Conservation (phyloP, 345 rosid species). For the Salix suchowensis region DNA sequence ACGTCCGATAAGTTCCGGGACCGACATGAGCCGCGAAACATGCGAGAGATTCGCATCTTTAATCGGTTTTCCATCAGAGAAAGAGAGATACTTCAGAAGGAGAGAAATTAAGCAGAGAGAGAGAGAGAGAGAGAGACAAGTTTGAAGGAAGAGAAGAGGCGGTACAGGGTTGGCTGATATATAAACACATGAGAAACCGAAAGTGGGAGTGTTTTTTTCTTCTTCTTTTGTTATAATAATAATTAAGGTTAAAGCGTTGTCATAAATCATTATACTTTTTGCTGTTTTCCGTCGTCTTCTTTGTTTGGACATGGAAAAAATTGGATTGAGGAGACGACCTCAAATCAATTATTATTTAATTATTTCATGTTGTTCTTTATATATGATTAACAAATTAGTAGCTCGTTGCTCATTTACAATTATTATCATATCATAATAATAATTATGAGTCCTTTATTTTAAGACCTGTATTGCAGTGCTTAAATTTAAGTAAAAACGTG, state of each 20-base stretch:
- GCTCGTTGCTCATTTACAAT: too few species aligned
- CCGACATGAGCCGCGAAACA: conserved; percentile 65
- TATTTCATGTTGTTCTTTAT: neutral
- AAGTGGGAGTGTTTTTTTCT: neutral
- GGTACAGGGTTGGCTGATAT: neutral
- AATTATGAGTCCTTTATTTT: neutral
- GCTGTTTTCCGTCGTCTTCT: conserved; percentile 27
- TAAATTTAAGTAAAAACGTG: too few species aligned
- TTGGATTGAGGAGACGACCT: conserved; percentile 4
- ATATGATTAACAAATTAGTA: neutral
- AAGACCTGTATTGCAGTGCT: fast-evolving
- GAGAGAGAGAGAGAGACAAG: neutral
- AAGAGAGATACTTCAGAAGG: neutral
- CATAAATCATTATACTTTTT: neutral
- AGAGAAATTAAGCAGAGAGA: neutral
- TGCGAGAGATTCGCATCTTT: conserved; percentile 55
- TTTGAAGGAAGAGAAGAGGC: neutral
- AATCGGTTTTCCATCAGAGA: conserved; percentile 52
- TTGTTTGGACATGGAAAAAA: conserved; percentile 16
- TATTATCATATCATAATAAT: neutral
- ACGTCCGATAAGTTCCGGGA: conserved; percentile 55
- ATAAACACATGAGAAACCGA: neutral
- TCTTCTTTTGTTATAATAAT: neutral
- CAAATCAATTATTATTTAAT: conserved; percentile 15
- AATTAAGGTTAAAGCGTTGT: neutral